Evolutionary conservation across 2,329 filamentous ascomycete species (phyloP).

Genomic region (Lachnellula cervina): DNA sequence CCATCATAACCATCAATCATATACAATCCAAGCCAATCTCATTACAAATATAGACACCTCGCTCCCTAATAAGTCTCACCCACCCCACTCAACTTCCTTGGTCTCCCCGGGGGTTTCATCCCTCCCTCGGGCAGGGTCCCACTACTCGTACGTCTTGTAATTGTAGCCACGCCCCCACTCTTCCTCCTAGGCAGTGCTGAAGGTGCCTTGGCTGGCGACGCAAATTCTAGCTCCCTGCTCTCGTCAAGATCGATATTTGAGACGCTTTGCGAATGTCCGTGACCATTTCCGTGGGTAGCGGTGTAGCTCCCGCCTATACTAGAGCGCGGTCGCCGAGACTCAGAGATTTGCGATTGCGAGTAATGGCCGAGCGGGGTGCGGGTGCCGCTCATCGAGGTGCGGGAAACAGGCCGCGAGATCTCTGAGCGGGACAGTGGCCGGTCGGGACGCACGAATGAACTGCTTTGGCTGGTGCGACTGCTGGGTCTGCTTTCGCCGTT

Average conservation of each 20-base stretch:
- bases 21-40: slow-evolving; percentile 13
- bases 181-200: slow-evolving; percentile 44
- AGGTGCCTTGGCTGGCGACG: slow-evolving; percentile 43
- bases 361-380: slow-evolving; percentile 33
- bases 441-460: slow-evolving; percentile 26
- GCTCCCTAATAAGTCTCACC: slow-evolving; percentile 50
- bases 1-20: slow-evolving; percentile 17
- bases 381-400: slow-evolving; percentile 29
- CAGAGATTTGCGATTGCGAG: slow-evolving; percentile 28
- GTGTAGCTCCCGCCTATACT: slow-evolving; percentile 29
- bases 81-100: slow-evolving; percentile 47
- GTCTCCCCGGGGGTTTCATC: slow-evolving; percentile 26
- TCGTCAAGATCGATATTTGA: slow-evolving; percentile 30
- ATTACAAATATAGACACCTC: not conserved
- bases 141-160: slow-evolving; percentile 25
- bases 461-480: slow-evolving; percentile 28
- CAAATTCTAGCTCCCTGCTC: slow-evolving; percentile 26
- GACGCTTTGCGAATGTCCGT: slow-evolving; percentile 33
- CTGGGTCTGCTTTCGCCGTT: slow-evolving; percentile 24
- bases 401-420: slow-evolving; percentile 26
- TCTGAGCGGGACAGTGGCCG: slow-evolving; percentile 29
- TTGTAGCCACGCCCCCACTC: slow-evolving; percentile 38
- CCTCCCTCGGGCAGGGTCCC: slow-evolving; percentile 21
- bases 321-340: slow-evolving; percentile 29
- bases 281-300: slow-evolving; percentile 21